phyloP scores from a whole-genome alignment of 371 early-diverging fungal species.

The Saksenaea oblongispora region DNA sequence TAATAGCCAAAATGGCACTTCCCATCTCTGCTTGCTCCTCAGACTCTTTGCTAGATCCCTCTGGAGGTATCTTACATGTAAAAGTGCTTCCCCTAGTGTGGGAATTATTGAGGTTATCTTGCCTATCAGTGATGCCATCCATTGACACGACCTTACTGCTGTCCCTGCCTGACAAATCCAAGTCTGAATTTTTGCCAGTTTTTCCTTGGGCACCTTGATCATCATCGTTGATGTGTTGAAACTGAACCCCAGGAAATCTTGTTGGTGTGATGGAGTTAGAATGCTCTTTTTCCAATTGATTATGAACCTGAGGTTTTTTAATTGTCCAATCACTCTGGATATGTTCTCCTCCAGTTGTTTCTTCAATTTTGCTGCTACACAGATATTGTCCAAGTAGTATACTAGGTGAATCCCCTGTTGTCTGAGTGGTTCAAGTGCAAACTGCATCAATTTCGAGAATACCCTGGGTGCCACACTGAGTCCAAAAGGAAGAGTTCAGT shows the following conservation, averaged over 20 bases:
- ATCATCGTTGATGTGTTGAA: conserved; percentile 17
- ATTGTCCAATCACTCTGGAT: neutral
- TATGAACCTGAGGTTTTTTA: neutral
- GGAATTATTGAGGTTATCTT: conserved; percentile 19
- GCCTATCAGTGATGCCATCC: conserved; percentile 15
- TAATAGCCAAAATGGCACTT: too few relatives aligned
- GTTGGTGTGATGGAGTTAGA: neutral
- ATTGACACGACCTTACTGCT: conserved; percentile 1
- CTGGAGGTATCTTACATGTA: conserved; percentile 20
- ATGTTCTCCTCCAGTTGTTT: neutral
- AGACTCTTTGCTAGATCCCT: conserved; percentile 12
- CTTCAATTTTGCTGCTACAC: conserved; percentile 6
- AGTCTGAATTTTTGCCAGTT: neutral
- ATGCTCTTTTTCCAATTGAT: conserved; percentile 15
- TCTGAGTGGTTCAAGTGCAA: conserved; percentile 9
- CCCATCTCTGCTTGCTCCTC: neutral
- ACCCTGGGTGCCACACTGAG: too few relatives aligned
- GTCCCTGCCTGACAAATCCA: neutral
- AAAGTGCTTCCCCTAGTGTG: conserved; percentile 15
- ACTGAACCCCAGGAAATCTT: conserved; percentile 15
- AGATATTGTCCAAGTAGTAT: conserved; percentile 21
- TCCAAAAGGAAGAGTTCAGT: neutral
- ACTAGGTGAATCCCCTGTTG: conserved; percentile 2
- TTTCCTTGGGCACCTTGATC: conserved; percentile 11
- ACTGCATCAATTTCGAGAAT: conserved; percentile 5